These are phyloP conservation scores for Rhodocollybia butyracea DNA, from an alignment of 768 basidiomycete genomes.

Conservation along the genomic window DNA sequence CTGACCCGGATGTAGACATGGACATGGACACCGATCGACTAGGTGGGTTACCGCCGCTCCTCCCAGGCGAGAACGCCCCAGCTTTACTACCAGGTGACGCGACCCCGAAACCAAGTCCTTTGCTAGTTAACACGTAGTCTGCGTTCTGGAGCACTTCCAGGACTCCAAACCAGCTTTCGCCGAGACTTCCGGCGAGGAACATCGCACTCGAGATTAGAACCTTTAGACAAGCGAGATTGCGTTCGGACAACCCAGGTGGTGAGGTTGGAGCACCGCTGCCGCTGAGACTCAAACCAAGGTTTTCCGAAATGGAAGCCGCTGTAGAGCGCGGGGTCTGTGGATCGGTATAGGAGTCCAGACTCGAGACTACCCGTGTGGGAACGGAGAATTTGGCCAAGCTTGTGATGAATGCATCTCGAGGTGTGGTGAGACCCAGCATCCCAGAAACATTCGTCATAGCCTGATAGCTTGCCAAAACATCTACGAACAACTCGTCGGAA, in stretches of 20 bases:
- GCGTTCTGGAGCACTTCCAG: conserved; percentile 93
- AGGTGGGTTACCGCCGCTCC: conserved; percentile 21
- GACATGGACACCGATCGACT: conserved; percentile 38
- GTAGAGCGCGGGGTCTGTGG: conserved; percentile 60
- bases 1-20: conserved; percentile 11
- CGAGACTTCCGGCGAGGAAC: conserved; percentile 84
- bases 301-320: conserved; percentile 55
- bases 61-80: conserved; percentile 29
- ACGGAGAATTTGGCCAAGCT: conserved; percentile 89
- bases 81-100: conserved; percentile 26
- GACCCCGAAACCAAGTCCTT: conserved; percentile 32
- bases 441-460: conserved; percentile 86
- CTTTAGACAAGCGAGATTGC: conserved; percentile 90
- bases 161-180: conserved; percentile 87
- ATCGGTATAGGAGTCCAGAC: conserved; percentile 51
- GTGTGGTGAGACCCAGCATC: conserved; percentile 81
- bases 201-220: conserved; percentile 74
- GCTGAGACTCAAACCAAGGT: conserved; percentile 51
- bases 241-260: conserved; percentile 77
- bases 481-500: conserved; percentile 88
- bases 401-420: conserved; percentile 90
- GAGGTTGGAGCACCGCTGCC: conserved; percentile 32
- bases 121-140: conserved; percentile 80
- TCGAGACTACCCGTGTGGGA: conserved; percentile 85
- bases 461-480: conserved; percentile 79